These are phyloP conservation scores for Penicillium sclerotiorum DNA, from an alignment of 2,329 filamentous ascomycete species.

Conservation along the genomic window DNA sequence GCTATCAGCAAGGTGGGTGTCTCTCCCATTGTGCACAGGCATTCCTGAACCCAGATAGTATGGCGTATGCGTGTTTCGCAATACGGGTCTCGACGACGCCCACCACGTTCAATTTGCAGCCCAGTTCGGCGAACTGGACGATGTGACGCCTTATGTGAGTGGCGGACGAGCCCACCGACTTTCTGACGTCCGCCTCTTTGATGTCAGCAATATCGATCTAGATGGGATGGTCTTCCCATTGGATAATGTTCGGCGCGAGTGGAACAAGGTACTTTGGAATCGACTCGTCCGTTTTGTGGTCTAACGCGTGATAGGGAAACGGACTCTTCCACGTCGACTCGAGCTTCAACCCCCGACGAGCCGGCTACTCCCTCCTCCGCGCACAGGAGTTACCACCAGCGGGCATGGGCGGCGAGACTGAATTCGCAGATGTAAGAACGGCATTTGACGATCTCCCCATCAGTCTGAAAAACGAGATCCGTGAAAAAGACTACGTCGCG, in stretches of 20 bases:
- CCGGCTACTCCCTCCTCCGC: conserved; percentile 55
- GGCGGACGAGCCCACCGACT: conserved; percentile 53
- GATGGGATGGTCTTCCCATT: conserved; percentile 50
- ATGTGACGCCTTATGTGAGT: conserved; percentile 54
- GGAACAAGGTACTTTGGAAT: conserved; percentile 39
- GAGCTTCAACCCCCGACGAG: conserved; percentile 58
- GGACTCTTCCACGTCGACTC: conserved; percentile 59
- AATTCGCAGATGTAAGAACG: conserved; percentile 56
- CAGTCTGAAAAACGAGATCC: conserved; percentile 37
- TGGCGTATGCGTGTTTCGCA: conserved; percentile 56
- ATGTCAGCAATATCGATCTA: conserved; percentile 58
- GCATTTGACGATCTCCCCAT: conserved; percentile 53
- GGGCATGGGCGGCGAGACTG: conserved; percentile 54
- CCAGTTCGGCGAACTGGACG: conserved; percentile 59
- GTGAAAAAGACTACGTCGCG: conserved; percentile 49
- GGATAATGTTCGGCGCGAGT: conserved; percentile 44
- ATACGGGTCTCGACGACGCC: conserved; percentile 54
- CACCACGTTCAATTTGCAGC: conserved; percentile 55
- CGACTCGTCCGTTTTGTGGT: neutral
- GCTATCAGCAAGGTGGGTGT: conserved; percentile 40
- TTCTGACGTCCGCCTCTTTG: conserved; percentile 57
- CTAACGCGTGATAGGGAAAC: conserved; percentile 44
- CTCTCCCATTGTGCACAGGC: neutral
- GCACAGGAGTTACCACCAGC: conserved; percentile 53
- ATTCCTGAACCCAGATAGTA: conserved; percentile 50